Percentiles rank a stretch among this genome's conserved stretches.
Conservation (phyloP, 73 alveolate genomes). For the Uronychia binucleata region DNA sequence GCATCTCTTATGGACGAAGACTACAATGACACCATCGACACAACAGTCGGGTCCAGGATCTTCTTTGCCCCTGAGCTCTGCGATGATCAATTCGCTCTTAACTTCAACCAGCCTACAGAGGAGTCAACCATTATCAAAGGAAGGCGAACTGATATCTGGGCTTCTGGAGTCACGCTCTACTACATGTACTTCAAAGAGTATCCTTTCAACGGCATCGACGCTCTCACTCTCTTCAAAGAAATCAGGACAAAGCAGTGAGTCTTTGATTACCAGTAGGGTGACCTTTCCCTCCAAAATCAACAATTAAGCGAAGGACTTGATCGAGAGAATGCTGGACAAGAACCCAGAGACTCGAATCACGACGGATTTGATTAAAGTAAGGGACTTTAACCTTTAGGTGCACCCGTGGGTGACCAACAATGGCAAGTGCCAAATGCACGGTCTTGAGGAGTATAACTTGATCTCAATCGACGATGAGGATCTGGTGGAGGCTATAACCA, state of each 20-base stretch:
- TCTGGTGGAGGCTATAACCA: not conserved
- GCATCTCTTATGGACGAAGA: constrained; percentile 33
- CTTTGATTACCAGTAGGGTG: not conserved
- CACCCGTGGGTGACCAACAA: constrained; percentile 19
- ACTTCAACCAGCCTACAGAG: not conserved
- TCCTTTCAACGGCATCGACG: constrained; percentile 53
- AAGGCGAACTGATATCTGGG: constrained; percentile 74
- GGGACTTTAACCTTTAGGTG: not conserved
- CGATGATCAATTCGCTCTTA: not conserved
- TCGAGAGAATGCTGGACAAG: constrained; percentile 11
- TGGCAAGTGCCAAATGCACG: constrained; percentile 10
- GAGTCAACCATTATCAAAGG: constrained; percentile 12
- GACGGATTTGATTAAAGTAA: not conserved
- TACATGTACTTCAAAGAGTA: constrained; percentile 64
- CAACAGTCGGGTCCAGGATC: constrained; percentile 55
- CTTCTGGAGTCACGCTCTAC: constrained; percentile 72
- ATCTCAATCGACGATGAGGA: constrained; percentile 3
- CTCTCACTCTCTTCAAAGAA: not conserved
- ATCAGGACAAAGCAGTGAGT: constrained; percentile 5
- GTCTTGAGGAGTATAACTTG: not conserved
- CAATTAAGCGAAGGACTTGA: constrained; percentile 1
- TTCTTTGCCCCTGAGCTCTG: constrained; percentile 65
- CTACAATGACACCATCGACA: constrained; percentile 17
- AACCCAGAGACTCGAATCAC: constrained; percentile 7
- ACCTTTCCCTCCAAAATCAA: not conserved